A percentile compares a stretch with the other conserved stretches of the same genome.
Conservation (phyloP, 148 eudicot genomes). For the Oxyria digyna region DNA sequence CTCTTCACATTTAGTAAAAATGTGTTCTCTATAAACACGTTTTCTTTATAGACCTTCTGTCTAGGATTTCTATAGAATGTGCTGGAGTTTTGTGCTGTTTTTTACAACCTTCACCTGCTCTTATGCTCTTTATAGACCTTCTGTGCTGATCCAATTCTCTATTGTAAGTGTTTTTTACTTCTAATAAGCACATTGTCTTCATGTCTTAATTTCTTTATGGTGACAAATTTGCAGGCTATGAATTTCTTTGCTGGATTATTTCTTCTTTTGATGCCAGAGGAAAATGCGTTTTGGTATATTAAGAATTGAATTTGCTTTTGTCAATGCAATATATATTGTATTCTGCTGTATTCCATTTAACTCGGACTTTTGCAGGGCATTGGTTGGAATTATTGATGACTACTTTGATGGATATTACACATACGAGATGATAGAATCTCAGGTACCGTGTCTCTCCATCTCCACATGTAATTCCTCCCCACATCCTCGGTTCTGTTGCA, state of each 20-base stretch:
- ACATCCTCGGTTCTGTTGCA: neutral
- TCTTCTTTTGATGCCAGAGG: conserved; percentile 95
- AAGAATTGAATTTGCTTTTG: neutral
- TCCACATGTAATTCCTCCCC: neutral
- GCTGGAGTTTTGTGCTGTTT: neutral
- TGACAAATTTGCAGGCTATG: conserved; percentile 66
- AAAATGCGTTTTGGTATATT: conserved; percentile 95
- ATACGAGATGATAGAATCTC: conserved; percentile 88
- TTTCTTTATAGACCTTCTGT: neutral
- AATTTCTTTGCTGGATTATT: conserved; percentile 91
- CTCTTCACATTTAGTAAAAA: neutral
- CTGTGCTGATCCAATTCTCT: neutral
- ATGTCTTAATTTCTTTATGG: neutral
- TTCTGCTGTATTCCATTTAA: neutral
- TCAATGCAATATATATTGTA: neutral
- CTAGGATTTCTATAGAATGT: neutral
- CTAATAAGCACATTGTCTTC: neutral
- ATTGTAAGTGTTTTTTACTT: neutral
- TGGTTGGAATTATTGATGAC: conserved; percentile 77
- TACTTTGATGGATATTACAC: conserved; percentile 83
- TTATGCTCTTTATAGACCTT: neutral
- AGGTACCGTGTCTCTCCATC: conserved; percentile 29
- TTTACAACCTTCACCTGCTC: neutral
- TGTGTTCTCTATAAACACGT: neutral
- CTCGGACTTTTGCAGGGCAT: conserved; percentile 44